These are phyloP conservation scores for Hypoxylon fragiforme DNA, from an alignment of 495 filamentous ascomycete genomes.

Conservation along the genomic window DNA sequence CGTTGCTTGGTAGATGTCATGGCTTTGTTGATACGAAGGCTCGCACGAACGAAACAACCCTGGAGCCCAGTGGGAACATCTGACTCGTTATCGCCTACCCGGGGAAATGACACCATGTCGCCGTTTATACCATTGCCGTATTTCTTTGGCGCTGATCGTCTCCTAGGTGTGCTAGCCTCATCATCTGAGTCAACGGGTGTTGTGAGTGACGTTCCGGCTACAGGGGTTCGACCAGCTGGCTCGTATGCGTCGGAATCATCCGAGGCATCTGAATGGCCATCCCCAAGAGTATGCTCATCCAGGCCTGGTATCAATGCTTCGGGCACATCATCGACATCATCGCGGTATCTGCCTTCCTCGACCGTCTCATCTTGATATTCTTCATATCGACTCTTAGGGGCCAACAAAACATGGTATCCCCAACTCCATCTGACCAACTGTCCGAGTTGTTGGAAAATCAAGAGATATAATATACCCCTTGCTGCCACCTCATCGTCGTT, in stretches of 20 bases:
- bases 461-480: conserved; percentile 88
- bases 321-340: conserved; percentile 45
- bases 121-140: conserved; percentile 11
- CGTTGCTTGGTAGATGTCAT: conserved; percentile 47
- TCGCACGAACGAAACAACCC: conserved; percentile 37
- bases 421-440: conserved; percentile 97
- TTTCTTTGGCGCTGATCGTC: conserved; percentile 17
- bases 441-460: conserved; percentile 97
- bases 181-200: conserved; percentile 50
- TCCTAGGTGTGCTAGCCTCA: conserved; percentile 38
- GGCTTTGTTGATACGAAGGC: conserved; percentile 18
- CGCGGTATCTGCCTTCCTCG: conserved; percentile 72
- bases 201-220: conserved; percentile 42
- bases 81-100: conserved; percentile 42
- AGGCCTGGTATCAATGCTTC: conserved; percentile 39
- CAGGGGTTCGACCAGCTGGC: conserved; percentile 52
- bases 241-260: conserved; percentile 48
- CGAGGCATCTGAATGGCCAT: conserved; percentile 20
- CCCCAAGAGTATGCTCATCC: conserved; percentile 24
- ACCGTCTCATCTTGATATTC: conserved; percentile 59
- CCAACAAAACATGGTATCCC: conserved; percentile 92
- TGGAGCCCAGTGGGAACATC: conserved; percentile 39
- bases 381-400: conserved; percentile 71
- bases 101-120: conserved; percentile 51
- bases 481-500: conserved; percentile 95